A percentile compares a stretch with the other conserved stretches of the same genome.
phyloP scores from a whole-genome alignment of 202 grass and related monocot genomes.

The Hordeum pubiflorum region DNA sequence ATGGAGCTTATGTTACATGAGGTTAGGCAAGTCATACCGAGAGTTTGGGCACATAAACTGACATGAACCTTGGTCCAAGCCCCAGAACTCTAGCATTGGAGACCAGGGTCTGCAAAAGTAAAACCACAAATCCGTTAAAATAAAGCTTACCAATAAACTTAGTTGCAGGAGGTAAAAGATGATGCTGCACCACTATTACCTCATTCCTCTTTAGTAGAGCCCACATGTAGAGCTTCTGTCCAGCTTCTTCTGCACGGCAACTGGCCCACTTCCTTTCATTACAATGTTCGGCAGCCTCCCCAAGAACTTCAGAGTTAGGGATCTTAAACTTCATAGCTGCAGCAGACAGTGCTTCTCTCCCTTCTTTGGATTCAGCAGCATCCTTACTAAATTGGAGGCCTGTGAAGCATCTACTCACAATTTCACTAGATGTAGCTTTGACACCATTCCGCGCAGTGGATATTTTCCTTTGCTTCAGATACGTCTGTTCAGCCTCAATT shows the following conservation, averaged over 20 bases:
- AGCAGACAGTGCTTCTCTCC: constrained; percentile 47
- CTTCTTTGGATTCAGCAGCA: constrained; percentile 68
- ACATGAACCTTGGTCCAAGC: constrained; percentile 91
- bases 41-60: constrained; percentile 75
- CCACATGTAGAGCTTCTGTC: constrained; percentile 86
- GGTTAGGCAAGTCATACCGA: constrained; percentile 42
- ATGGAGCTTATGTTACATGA: background rate
- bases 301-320: constrained; percentile 48
- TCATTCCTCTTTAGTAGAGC: constrained; percentile 74
- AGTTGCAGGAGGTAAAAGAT: background rate
- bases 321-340: constrained; percentile 65
- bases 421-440: constrained; percentile 21
- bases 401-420: constrained; percentile 54
- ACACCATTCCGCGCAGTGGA: constrained; percentile 8
- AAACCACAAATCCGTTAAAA: constrained; percentile 15
- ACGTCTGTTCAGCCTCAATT: constrained; percentile 68
- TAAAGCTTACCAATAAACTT: background rate
- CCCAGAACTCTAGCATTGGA: constrained; percentile 79
- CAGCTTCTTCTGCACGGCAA: constrained; percentile 80
- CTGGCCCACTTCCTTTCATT: constrained; percentile 79
- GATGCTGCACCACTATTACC: constrained; percentile 38
- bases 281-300: constrained; percentile 71
- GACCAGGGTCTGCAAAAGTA: constrained; percentile 50
- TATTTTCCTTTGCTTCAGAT: constrained; percentile 51
- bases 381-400: constrained; percentile 58